phyloP scores from a whole-genome alignment of 2,329 filamentous ascomycete species.

The Tothia fuscella region DNA sequence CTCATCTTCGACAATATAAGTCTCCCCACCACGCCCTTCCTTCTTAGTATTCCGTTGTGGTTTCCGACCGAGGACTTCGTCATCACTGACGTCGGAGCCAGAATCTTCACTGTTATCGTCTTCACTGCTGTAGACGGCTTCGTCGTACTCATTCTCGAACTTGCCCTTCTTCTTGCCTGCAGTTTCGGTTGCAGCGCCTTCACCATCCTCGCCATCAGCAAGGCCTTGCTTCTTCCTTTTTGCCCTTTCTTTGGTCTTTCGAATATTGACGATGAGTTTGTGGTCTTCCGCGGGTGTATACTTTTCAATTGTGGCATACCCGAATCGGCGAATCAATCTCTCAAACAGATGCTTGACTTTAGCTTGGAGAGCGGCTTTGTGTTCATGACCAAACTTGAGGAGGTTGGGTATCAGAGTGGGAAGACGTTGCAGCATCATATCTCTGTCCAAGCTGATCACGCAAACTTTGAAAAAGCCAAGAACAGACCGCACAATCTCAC shows the following conservation, averaged over 20 bases:
- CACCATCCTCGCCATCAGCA: slow-evolving; percentile 45
- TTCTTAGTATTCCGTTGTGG: slow-evolving; percentile 31
- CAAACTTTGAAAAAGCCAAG: slow-evolving; percentile 96
- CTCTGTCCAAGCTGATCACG: slow-evolving; percentile 69
- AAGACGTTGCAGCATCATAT: slow-evolving; percentile 68
- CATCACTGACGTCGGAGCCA: slow-evolving; percentile 51
- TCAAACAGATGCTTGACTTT: slow-evolving; percentile 99
- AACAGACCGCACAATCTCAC: slow-evolving; percentile 90
- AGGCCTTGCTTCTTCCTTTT: slow-evolving; percentile 75
- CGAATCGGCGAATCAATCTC: slow-evolving; percentile 83
- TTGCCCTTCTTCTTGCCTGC: slow-evolving; percentile 36
- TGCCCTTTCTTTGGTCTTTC: slow-evolving; percentile 82
- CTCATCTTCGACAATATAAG: slow-evolving; percentile 88
- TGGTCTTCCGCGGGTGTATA: slow-evolving; percentile 75
- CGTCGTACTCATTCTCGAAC: slow-evolving; percentile 89
- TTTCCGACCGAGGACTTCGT: slow-evolving; percentile 38
- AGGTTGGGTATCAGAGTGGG: slow-evolving; percentile 72
- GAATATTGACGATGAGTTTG: slow-evolving; percentile 87
- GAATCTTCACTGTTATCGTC: slow-evolving; percentile 39
- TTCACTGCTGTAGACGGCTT: slow-evolving; percentile 70
- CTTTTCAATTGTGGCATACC: slow-evolving; percentile 66
- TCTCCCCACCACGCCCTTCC: slow-evolving; percentile 42
- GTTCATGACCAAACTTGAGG: slow-evolving; percentile 93
- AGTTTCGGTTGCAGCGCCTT: slow-evolving; percentile 30
- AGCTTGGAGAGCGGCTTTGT: slow-evolving; percentile 91